phyloP scores from a whole-genome alignment of 2,329 filamentous ascomycete genomes.

The Aspergillus sp. region DNA sequence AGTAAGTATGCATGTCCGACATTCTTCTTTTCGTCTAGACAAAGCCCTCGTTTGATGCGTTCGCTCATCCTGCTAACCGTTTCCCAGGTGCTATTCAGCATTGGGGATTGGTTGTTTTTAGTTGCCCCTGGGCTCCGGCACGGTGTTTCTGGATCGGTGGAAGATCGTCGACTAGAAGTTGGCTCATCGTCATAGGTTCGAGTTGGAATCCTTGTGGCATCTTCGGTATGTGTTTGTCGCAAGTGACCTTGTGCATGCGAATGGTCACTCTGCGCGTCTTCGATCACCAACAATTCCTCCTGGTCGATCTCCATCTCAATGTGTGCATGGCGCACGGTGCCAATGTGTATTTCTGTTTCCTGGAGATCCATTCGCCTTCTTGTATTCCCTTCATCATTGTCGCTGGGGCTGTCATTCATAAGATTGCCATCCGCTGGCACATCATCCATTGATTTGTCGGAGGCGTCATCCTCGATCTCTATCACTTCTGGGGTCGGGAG shows the following conservation, averaged over 20 bases:
- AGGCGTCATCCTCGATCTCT: too few species aligned
- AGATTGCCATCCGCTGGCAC: too few species aligned
- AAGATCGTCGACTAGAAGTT: neutral
- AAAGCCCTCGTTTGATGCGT: neutral
- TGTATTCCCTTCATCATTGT: neutral
- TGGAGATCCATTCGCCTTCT: neutral
- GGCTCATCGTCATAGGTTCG: neutral
- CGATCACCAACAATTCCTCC: neutral
- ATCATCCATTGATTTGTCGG: too few species aligned
- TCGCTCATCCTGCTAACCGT: neutral
- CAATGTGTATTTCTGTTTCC: neutral
- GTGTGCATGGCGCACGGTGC: neutral
- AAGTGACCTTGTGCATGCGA: neutral
- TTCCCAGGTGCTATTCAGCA: neutral
- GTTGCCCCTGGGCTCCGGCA: neutral
- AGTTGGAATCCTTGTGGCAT: neutral
- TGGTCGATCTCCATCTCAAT: neutral
- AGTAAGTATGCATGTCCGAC: neutral
- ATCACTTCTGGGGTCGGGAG: too few species aligned
- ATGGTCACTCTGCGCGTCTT: neutral
- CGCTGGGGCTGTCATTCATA: too few species aligned
- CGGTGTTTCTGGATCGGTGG: neutral
- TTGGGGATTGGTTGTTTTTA: neutral
- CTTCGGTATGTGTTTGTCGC: neutral
- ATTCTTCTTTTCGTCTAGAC: neutral